These are phyloP conservation scores for Neofusicoccum kwambonambiense DNA, from an alignment of 2,329 filamentous ascomycete species.

Conservation along the genomic window DNA sequence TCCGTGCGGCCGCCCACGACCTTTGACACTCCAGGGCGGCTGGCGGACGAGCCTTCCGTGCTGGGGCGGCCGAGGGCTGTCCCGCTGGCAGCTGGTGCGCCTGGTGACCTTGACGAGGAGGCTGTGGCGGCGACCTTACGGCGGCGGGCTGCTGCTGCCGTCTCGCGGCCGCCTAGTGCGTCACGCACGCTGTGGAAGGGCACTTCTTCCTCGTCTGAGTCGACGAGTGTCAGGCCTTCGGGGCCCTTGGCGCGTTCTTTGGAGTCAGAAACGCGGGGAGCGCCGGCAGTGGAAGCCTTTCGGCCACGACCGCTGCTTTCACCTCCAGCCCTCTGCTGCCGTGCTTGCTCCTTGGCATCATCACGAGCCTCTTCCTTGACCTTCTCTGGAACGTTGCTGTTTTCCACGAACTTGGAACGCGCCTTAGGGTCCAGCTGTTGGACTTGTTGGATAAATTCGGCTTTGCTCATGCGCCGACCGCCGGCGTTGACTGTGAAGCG, in stretches of 20 bases:
- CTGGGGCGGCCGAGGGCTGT: slow-evolving; percentile 31
- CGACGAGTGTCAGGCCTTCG: slow-evolving; percentile 44
- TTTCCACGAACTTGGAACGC: slow-evolving; percentile 50
- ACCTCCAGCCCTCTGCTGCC: slow-evolving; percentile 21
- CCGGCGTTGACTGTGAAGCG: slow-evolving; percentile 73
- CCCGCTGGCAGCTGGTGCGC: slow-evolving; percentile 19
- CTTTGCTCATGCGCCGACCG: slow-evolving; percentile 75
- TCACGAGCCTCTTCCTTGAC: slow-evolving; percentile 48
- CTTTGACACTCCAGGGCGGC: slow-evolving; percentile 1
- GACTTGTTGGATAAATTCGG: slow-evolving; percentile 75
- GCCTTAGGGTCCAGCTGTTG: slow-evolving; percentile 68
- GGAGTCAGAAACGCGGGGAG: background rate
- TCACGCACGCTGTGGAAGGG: slow-evolving; percentile 48
- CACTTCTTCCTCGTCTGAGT: slow-evolving; percentile 46
- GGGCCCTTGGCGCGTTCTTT: slow-evolving; percentile 28
- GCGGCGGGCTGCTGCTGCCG: slow-evolving; percentile 45
- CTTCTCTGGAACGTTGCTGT: slow-evolving; percentile 46
- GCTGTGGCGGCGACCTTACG: slow-evolving; percentile 25
- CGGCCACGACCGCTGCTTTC: background rate
- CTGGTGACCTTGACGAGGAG: slow-evolving; percentile 25
- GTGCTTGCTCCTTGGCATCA: slow-evolving; percentile 38
- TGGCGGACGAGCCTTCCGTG: background rate
- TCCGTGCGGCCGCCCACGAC: slow-evolving; percentile 13
- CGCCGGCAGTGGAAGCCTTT: background rate
- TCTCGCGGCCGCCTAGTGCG: slow-evolving; percentile 29